Base-by-base conservation (phyloP, 1,284 basidiomycete species). In the Xerocomus minutiporus region DNA sequence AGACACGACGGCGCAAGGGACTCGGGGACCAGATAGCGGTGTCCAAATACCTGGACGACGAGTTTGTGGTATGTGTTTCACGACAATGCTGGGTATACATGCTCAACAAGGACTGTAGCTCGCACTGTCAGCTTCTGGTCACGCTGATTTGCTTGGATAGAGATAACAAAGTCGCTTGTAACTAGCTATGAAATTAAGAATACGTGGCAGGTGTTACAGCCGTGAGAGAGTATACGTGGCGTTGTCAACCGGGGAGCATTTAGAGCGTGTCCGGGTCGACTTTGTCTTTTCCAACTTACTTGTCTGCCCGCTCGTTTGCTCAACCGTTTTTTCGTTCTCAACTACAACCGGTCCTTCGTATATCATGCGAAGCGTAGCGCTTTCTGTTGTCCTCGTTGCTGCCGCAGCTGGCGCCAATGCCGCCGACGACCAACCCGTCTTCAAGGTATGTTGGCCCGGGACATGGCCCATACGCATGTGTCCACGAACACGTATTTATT, bases 1-100 rank as follows among this genome's bases (percentile, higher is more conserved):
- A 99, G 76, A 98, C 95, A 39, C 83, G 97, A 60, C 80, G 97
- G 72, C 80, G 97, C 66, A 99, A 99, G 71, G 95, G 95, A 23
- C 79, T 97, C 46, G 91, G 91, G 38, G 93, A 96, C 70, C 89
- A 91, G 70, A 94, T 95, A 58, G 91, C 93, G 5, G 92, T 95
- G 55, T 92, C 91, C 44, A 95, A 95, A 73, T 96, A 95, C 72
- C 72, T 96, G 65, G 93, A 96, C 70, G 93, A 95, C 65, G 93
- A 95, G 76, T 91, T 91, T 76, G 86, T 91, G 75, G 89, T 91
- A 69, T 68, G 86, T 80, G 26, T 44, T 67, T 50, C 40, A 23
- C 29, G 40, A 40, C 26, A 23, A 4, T 6, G 20, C 2, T 43
- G 20, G 34, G 46, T 36, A 8, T 35, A 31, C 23, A 48, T 57